A percentile compares a stretch with the other conserved stretches of the same genome.
Evolutionary conservation across 2,329 filamentous ascomycete species (phyloP).

Genomic region (Elsinoe batatas): DNA sequence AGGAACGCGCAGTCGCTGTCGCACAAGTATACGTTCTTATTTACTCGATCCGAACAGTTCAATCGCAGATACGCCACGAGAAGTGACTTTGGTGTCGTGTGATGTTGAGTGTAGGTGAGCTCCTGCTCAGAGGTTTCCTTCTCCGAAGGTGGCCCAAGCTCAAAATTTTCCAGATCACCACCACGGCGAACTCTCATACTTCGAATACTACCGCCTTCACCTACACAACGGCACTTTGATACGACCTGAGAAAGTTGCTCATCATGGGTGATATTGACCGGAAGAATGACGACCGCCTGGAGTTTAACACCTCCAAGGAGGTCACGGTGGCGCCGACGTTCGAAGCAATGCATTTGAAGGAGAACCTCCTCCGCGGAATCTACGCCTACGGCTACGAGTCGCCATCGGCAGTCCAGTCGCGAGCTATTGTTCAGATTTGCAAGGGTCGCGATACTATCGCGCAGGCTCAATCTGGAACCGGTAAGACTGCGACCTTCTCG

Average conservation of each 20-base stretch:
- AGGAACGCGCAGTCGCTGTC: neutral
- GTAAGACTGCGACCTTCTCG: conserved; percentile 93
- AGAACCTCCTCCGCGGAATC: conserved; percentile 90
- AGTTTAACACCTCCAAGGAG: conserved; percentile 97
- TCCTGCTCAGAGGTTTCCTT: neutral
- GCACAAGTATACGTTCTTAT: neutral
- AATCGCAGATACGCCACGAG: neutral
- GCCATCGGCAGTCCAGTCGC: conserved; percentile 92
- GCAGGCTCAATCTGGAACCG: conserved; percentile 92
- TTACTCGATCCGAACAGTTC: no score
- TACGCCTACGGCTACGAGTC: conserved; percentile 99
- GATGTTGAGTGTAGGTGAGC: neutral
- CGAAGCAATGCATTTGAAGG: conserved; percentile 94
- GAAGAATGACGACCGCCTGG: conserved; percentile 91
- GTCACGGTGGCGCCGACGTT: conserved; percentile 91
- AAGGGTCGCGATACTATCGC: conserved; percentile 98
- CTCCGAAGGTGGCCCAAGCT: conserved; percentile 14
- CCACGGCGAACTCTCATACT: neutral
- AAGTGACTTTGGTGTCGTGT: neutral
- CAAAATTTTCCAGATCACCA: conserved; percentile 4
- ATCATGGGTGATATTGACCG: conserved; percentile 93
- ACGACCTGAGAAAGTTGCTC: neutral
- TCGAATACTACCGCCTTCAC: neutral
- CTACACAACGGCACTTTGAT: neutral
- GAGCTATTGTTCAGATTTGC: conserved; percentile 97